phyloP scores from a whole-genome alignment of 2,329 filamentous ascomycete genomes.

The Phialophora macrospora region DNA sequence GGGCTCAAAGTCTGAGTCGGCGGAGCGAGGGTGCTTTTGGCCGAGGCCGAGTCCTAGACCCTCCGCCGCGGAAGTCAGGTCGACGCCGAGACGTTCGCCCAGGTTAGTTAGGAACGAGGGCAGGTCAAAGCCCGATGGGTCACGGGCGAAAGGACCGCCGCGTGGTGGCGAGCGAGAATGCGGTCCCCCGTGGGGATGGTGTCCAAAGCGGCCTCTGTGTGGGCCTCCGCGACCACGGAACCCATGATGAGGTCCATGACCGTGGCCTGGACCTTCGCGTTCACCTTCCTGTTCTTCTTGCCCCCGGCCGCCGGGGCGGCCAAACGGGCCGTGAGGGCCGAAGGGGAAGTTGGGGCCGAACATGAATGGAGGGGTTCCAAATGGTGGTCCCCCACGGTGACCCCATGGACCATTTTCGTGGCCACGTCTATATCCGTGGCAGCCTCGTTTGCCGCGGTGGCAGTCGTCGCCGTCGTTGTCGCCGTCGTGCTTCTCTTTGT shows the following conservation, averaged over 20 bases:
- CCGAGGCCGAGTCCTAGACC: slow-evolving; percentile 40
- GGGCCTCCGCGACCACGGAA: slow-evolving; percentile 21
- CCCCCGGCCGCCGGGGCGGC: neutral
- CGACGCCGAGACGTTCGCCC: slow-evolving; percentile 42
- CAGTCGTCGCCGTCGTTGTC: slow-evolving; percentile 6
- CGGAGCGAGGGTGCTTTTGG: slow-evolving; percentile 23
- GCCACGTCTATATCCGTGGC: slow-evolving; percentile 18
- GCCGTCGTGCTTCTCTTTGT: slow-evolving; percentile 10
- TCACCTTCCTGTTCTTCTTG: slow-evolving; percentile 16
- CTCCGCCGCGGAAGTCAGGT: slow-evolving; percentile 38
- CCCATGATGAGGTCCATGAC: slow-evolving; percentile 16
- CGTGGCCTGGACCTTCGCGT: neutral
- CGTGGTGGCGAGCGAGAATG: slow-evolving; percentile 37
- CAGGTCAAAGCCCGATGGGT: slow-evolving; percentile 35
- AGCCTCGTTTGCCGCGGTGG: slow-evolving; percentile 27
- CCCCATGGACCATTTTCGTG: slow-evolving; percentile 19
- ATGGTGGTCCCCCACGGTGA: slow-evolving; percentile 18
- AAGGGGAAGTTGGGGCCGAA: slow-evolving; percentile 24
- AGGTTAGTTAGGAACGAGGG: slow-evolving; percentile 42
- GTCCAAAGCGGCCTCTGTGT: slow-evolving; percentile 24
- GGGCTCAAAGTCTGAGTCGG: slow-evolving; percentile 47
- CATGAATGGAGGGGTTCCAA: slow-evolving; percentile 30
- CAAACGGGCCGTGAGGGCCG: slow-evolving; percentile 17
- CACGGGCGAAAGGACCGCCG: slow-evolving; percentile 23
- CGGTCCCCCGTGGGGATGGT: slow-evolving; percentile 21